phyloP scores from a whole-genome alignment of 306 rosid genomes.

The Rosa rugosa region DNA sequence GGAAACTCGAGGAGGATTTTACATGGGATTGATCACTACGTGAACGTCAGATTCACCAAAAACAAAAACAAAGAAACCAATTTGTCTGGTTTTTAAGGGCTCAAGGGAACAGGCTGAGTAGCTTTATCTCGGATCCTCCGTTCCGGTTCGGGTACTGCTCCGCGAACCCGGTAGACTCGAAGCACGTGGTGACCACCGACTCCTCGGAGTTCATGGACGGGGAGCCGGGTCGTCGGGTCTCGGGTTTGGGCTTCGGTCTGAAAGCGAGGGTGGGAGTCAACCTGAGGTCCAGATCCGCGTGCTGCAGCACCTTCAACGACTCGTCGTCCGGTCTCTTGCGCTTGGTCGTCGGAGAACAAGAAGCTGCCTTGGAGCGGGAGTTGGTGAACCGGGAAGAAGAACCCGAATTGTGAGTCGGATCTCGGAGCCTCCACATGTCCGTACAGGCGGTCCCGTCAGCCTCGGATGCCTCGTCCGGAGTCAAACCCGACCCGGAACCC shows the following conservation, averaged over 20 bases:
- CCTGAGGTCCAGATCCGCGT: constrained; percentile 72
- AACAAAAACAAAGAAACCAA: background rate
- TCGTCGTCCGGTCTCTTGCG: constrained; percentile 60
- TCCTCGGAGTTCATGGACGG: constrained; percentile 95
- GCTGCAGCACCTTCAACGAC: constrained; percentile 19
- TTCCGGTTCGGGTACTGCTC: constrained; percentile 26
- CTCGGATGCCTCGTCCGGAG: constrained; percentile 60
- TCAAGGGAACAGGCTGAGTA: constrained; percentile 67
- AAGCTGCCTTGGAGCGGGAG: constrained; percentile 42
- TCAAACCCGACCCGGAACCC: constrained; percentile 7
- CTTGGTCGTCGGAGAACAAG: constrained; percentile 38
- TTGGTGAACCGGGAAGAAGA: constrained; percentile 39
- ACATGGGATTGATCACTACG: constrained; percentile 16
- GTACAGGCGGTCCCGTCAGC: constrained; percentile 54
- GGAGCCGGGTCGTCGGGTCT: constrained; percentile 57
- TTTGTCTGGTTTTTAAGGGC: background rate
- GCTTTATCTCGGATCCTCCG: constrained; percentile 46
- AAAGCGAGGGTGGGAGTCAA: constrained; percentile 50
- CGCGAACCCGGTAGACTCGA: constrained; percentile 45
- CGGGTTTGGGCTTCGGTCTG: constrained; percentile 36
- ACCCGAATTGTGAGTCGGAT: constrained; percentile 33
- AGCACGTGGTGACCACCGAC: constrained; percentile 72
- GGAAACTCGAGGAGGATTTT: constrained; percentile 8
- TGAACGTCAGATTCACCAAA: constrained; percentile 45
- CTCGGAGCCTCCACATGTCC: constrained; percentile 48